Percentiles rank a stretch among this genome's conserved stretches.
phyloP scores from a whole-genome alignment of 2,329 filamentous ascomycete genomes.

The Mycosphaerella arachidis region DNA sequence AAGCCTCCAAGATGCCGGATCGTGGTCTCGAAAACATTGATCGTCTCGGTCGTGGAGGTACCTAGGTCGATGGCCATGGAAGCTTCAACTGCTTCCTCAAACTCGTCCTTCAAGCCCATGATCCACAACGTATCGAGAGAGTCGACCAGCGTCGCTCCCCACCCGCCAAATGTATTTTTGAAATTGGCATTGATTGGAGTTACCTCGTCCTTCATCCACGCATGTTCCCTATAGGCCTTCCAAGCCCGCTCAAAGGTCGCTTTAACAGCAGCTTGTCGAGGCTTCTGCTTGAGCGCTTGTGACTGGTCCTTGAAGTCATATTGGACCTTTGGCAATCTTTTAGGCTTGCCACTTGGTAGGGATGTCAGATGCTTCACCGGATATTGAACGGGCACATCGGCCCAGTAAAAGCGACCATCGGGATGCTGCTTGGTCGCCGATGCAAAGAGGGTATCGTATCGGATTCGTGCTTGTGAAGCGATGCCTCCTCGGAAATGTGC shows the following conservation, averaged over 20 bases:
- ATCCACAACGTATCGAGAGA: slow-evolving; percentile 46
- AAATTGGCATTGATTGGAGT: slow-evolving; percentile 40
- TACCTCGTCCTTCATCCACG: slow-evolving; percentile 49
- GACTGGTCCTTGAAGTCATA: slow-evolving; percentile 37
- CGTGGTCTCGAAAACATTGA: slow-evolving; percentile 50
- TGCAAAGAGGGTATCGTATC: slow-evolving; percentile 16
- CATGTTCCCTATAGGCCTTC: slow-evolving; percentile 41
- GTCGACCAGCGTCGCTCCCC: slow-evolving; percentile 46
- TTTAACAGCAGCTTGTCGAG: slow-evolving; percentile 37
- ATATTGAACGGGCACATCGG: slow-evolving; percentile 37
- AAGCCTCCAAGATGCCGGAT: slow-evolving; percentile 41
- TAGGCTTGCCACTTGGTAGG: slow-evolving; percentile 37
- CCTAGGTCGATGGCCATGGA: slow-evolving; percentile 43
- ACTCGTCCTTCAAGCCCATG: slow-evolving; percentile 47
- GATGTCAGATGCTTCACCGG: slow-evolving; percentile 35
- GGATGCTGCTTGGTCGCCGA: slow-evolving; percentile 7
- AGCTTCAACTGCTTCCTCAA: slow-evolving; percentile 42
- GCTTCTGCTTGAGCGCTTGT: slow-evolving; percentile 32
- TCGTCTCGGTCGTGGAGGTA: slow-evolving; percentile 33
- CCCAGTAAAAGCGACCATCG: slow-evolving; percentile 37
- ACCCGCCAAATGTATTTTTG: slow-evolving; percentile 44
- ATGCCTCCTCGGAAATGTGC: slow-evolving; percentile 33
- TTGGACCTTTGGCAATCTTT: slow-evolving; percentile 41
- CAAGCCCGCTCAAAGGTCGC: slow-evolving; percentile 43
- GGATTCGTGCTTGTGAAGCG: slow-evolving; percentile 12